Base-by-base conservation (phyloP, 1,139 yeast genomes). In the Yamadazyma atlantica region DNA sequence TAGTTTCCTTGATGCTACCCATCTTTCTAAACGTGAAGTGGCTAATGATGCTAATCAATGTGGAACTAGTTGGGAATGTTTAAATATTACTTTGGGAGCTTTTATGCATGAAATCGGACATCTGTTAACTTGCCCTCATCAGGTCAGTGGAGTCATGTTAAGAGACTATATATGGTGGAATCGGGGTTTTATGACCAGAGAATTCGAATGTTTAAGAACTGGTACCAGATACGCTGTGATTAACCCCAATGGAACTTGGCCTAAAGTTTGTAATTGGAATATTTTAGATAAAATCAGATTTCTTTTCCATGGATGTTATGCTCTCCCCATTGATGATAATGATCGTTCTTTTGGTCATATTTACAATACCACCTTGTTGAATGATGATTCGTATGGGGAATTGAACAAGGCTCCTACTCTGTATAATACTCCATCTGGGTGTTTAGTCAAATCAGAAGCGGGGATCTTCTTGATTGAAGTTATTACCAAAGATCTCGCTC, bases 101-200 rank as follows among this genome's bases (percentile, higher is more conserved):
- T 89, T 88, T 51, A 74, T 90, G 85, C 98, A 92, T 58, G 97
- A 92, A 57, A 83, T 89, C 38, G 97, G 98, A 2, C 97, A 92
- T 57, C 66, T 78, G 21, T 66, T 90, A 29, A 96, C 97, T 0
- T 85, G 94, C 48, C 97, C 97, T 1, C 97, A 92, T 60, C 95
- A 89, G 60, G 85, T 81, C 3, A 69, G 73, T 50, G 97, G 97
- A 13, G 85, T 90, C 17, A 92, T 92, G 97, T 62, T 88, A 32
- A 72, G 97, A 44, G 96, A 86, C 46, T 92, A 90, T 54, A 69
- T 82, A 11, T 76, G 83, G 49, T 76, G 88, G 71, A 86, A 90
- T 58, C 72, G 97, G 41, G 78, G 89, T 6, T 90, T 89, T 54
- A 73, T 84, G 69, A 82, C 95, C 0, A 69, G 82, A 42, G 97